phyloP scores from a whole-genome alignment of 192 early-diverging fungal species.

The Coemansia sp. region DNA sequence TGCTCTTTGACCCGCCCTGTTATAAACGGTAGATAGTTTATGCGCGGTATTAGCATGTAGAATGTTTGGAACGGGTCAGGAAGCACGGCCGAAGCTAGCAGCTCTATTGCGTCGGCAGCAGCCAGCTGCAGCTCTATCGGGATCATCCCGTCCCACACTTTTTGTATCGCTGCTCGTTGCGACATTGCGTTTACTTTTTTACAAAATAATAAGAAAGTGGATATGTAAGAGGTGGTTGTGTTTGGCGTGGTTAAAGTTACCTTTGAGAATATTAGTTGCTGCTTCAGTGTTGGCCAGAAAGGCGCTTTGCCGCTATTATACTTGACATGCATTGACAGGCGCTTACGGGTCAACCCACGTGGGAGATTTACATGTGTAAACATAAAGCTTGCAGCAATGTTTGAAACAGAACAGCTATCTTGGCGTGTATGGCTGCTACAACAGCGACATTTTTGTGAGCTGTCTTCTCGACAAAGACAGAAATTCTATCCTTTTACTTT shows the following conservation, averaged over 20 bases:
- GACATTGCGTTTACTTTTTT: not conserved
- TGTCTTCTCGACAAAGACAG: no score
- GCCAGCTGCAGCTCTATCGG: conserved; percentile 47
- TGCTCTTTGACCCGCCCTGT: conserved; percentile 26
- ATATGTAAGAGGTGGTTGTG: not conserved
- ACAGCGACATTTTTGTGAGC: no score
- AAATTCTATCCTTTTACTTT: no score
- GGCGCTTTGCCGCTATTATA: not conserved
- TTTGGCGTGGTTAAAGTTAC: not conserved
- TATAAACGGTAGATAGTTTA: conserved; percentile 43
- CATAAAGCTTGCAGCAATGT: no score
- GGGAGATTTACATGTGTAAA: not conserved
- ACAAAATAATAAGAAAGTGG: conserved; percentile 1
- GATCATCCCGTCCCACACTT: conserved; percentile 44
- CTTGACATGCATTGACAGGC: not conserved
- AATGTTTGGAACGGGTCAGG: conserved; percentile 52
- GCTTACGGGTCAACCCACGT: conserved; percentile 3
- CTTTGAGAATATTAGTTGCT: not conserved
- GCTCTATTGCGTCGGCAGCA: conserved; percentile 41
- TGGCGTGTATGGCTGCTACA: no score
- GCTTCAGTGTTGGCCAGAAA: not conserved
- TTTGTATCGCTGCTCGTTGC: conserved; percentile 15
- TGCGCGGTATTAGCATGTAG: conserved; percentile 38
- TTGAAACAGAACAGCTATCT: no score
- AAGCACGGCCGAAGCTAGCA: conserved; percentile 41